These are phyloP conservation scores for Amniculicola lignicola DNA, from an alignment of 495 filamentous ascomycete genomes.

Conservation along the genomic window DNA sequence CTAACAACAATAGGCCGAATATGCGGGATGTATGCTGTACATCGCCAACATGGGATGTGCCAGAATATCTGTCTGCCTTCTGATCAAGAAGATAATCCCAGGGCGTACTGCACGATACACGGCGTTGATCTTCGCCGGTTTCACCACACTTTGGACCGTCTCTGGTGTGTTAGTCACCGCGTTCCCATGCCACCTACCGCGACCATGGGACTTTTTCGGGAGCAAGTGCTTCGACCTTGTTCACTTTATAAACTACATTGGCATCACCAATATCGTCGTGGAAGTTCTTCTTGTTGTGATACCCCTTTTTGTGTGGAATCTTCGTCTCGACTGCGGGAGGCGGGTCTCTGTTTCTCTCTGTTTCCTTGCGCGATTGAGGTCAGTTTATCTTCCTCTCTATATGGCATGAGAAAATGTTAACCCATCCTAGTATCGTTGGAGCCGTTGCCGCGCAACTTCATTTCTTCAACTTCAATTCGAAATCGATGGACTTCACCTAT, in stretches of 20 bases:
- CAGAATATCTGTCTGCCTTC: conserved; percentile 25
- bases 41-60: conserved; percentile 30
- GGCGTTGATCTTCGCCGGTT: conserved; percentile 14
- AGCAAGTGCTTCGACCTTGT: conserved; percentile 17
- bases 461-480: conserved; percentile 21
- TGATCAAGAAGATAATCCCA: conserved; percentile 27
- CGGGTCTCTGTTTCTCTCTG: conserved; percentile 20
- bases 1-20: conserved; percentile 21
- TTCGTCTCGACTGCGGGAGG: conserved; percentile 21
- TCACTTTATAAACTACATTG: conserved; percentile 25
- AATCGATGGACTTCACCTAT: conserved; percentile 14
- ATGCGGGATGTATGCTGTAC: conserved; percentile 25
- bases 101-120: conserved; percentile 2
- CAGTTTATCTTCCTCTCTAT: not conserved
- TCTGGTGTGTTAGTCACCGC: conserved; percentile 47
- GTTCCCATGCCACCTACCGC: conserved; percentile 38
- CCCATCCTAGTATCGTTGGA: conserved; percentile 12
- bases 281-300: conserved; percentile 24
- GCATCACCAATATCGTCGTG: conserved; percentile 22
- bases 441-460: conserved; percentile 8
- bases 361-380: conserved; percentile 21
- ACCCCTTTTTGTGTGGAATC: conserved; percentile 31
- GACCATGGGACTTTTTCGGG: conserved; percentile 15
- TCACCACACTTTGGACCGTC: conserved; percentile 31
- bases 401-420: not conserved